A percentile compares a stretch with the other conserved stretches of the same genome.
phyloP scores from a whole-genome alignment of 441 rosid species.

The Populus hybrid region DNA sequence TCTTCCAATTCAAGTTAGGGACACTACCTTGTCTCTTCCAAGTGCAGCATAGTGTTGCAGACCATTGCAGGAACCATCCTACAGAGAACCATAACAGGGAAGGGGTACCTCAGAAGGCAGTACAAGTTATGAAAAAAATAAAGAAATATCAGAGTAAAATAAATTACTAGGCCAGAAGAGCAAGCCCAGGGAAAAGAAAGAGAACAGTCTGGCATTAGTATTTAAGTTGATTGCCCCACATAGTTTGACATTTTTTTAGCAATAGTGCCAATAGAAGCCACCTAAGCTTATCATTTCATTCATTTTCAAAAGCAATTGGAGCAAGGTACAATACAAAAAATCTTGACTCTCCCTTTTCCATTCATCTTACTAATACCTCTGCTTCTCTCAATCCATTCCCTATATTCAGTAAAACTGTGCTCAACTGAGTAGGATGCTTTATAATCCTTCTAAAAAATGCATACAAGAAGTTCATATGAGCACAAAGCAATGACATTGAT shows the following conservation, averaged over 20 bases:
- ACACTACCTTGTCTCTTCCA: conserved; percentile 88
- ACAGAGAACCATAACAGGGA: conserved; percentile 25
- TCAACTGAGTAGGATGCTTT: not conserved
- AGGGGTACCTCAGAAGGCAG: conserved; percentile 6
- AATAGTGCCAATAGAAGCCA: not conserved
- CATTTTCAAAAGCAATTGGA: not conserved
- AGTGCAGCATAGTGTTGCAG: conserved; percentile 99
- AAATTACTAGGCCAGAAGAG: not conserved
- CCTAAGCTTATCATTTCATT: not conserved
- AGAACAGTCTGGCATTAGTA: not conserved
- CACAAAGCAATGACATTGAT: conserved; percentile 14
- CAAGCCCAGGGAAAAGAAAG: not conserved
- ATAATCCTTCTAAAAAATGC: not conserved
- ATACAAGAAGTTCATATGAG: not conserved
- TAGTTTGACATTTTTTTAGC: not conserved
- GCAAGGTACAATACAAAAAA: not conserved
- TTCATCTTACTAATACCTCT: not conserved
- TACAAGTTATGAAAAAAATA: not conserved
- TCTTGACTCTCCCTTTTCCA: not conserved
- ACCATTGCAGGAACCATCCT: conserved; percentile 99
- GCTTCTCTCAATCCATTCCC: not conserved
- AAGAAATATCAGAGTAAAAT: not conserved
- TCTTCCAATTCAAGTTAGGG: conserved; percentile 13
- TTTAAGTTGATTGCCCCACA: conserved; percentile 2
- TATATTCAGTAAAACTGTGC: not conserved